phyloP scores from a whole-genome alignment of 768 basidiomycete genomes.

The Candolleomyces eurysporus region DNA sequence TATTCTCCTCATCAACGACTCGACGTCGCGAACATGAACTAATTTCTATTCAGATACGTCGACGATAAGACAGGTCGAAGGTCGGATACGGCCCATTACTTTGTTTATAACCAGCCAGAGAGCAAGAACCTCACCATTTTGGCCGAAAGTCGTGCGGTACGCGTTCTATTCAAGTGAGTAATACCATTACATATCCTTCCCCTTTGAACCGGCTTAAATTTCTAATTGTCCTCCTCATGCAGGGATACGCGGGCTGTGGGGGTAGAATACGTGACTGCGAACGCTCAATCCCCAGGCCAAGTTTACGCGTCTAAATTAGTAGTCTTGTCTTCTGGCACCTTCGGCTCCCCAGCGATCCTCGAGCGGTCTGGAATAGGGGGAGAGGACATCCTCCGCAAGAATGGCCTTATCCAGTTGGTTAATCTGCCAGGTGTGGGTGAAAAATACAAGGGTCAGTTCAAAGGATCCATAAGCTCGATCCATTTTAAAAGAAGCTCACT shows the following conservation, averaged over 20 bases:
- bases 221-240: background rate
- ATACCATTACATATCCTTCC: background rate
- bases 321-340: conserved; percentile 50
- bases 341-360: conserved; percentile 55
- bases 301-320: conserved; percentile 44
- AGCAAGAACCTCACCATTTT: conserved; percentile 43
- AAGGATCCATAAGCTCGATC: background rate
- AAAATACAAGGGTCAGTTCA: conserved; percentile 51
- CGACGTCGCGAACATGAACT: background rate
- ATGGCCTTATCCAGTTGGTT: conserved; percentile 48
- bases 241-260: conserved; percentile 46
- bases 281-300: conserved; percentile 9
- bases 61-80: conserved; percentile 48
- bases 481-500: background rate
- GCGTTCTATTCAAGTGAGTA: conserved; percentile 48
- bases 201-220: background rate
- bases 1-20: background rate
- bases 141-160: conserved; percentile 39
- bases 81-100: conserved; percentile 54
- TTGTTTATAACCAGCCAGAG: conserved; percentile 45
- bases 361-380: conserved; percentile 65
- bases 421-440: conserved; percentile 79
- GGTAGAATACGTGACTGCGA: conserved; percentile 48
- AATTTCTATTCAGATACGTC: conserved; percentile 44
- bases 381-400: conserved; percentile 39